Percentiles rank a stretch among this genome's conserved stretches.
Conservation (phyloP, 345 rosid species). For the Heritiera littoralis region DNA sequence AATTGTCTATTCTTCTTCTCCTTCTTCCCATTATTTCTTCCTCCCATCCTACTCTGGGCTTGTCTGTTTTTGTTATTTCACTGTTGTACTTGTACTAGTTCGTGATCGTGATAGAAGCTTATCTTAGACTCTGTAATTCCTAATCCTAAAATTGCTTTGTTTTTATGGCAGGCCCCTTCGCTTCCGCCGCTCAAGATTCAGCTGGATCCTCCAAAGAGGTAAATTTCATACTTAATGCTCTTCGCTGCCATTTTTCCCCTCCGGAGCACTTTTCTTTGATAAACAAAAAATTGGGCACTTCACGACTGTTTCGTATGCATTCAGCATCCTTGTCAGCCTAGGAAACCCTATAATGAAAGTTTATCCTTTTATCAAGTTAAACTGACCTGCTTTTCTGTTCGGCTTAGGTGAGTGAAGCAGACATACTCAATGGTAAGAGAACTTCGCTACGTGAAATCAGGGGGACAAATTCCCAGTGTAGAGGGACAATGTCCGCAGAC, state of each 20-base stretch:
- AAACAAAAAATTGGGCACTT: not conserved
- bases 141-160: not conserved
- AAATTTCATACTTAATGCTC: not conserved
- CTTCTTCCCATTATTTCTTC: conserved; percentile 3
- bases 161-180: conserved; percentile 44
- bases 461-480: conserved; percentile 34
- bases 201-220: conserved; percentile 66
- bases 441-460: conserved; percentile 39
- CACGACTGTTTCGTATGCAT: not conserved
- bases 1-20: not conserved
- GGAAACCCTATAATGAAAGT: not conserved
- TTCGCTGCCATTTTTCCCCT: not conserved
- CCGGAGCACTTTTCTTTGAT: not conserved
- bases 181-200: conserved; percentile 44
- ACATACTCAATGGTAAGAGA: conserved; percentile 34
- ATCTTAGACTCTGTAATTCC: not conserved
- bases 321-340: not conserved
- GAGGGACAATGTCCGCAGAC: conserved; percentile 48
- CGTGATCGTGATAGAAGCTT: not conserved
- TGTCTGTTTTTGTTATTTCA: not conserved
- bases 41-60: not conserved
- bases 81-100: not conserved
- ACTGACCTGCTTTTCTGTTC: not conserved
- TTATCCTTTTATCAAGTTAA: not conserved
- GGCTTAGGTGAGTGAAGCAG: conserved; percentile 62